Conservation (phyloP, 208 protist genomes). For the Borovskyia barvae region DNA sequence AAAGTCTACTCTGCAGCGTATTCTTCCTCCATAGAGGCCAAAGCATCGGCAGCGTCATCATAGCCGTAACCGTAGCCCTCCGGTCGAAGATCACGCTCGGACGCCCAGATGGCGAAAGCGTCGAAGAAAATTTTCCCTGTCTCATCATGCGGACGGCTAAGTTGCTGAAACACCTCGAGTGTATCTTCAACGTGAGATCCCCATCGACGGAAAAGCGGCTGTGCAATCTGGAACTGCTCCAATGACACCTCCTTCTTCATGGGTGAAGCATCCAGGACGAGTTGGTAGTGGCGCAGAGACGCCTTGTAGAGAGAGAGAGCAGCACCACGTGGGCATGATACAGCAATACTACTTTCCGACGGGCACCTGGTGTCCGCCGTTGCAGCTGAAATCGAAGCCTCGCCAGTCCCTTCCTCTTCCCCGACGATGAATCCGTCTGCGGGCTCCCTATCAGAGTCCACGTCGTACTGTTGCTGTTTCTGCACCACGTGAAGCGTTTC, state of each 20-base stretch:
- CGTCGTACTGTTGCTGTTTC: conserved; percentile 18
- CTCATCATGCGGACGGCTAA: conserved; percentile 25
- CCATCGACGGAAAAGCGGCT: conserved; percentile 45
- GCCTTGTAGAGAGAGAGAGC: conserved; percentile 21
- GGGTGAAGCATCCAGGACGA: conserved; percentile 20
- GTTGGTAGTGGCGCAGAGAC: conserved; percentile 21
- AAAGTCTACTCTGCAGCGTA: conserved; percentile 5
- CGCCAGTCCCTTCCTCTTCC: no score
- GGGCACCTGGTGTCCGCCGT: background rate
- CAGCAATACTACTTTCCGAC: background rate
- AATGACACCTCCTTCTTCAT: conserved; percentile 38
- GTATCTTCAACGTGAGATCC: conserved; percentile 39
- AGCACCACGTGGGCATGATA: conserved; percentile 4
- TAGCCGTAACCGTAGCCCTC: conserved; percentile 41
- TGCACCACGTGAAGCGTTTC: conserved; percentile 30
- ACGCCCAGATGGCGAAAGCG: conserved; percentile 55
- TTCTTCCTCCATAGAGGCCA: conserved; percentile 23
- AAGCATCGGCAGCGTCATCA: conserved; percentile 14
- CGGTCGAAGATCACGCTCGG: conserved; percentile 39
- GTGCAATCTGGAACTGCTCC: conserved; percentile 26
- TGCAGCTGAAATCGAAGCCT: background rate
- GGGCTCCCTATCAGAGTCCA: conserved; percentile 1
- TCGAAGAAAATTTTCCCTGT: conserved; percentile 40
- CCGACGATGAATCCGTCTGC: background rate
- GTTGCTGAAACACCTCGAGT: conserved; percentile 25